These are phyloP conservation scores for Tulasnella sp. DNA, from an alignment of 768 basidiomycete species.

Conservation along the genomic window DNA sequence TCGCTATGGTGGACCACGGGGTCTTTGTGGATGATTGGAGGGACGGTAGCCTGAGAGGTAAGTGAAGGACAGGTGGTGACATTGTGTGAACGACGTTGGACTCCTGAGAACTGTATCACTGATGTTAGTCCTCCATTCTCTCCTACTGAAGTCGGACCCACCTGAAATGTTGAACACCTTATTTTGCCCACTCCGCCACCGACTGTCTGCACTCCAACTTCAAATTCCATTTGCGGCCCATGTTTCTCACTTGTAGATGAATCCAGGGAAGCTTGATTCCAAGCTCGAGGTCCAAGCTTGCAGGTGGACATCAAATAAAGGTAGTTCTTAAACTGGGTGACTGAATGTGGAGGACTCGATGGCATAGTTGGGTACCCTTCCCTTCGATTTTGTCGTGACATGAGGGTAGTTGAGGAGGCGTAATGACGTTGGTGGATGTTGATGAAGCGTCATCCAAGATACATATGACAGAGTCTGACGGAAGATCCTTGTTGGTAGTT, in stretches of 20 bases:
- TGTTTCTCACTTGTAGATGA: slow-evolving; percentile 57
- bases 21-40: slow-evolving; percentile 43
- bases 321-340: slow-evolving; percentile 59
- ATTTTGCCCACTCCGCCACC: slow-evolving; percentile 44
- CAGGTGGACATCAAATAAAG: slow-evolving; percentile 52
- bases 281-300: slow-evolving; percentile 26
- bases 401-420: no score
- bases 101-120: no score
- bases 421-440: no score
- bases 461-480: neutral
- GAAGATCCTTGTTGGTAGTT: neutral
- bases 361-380: no score
- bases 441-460: neutral
- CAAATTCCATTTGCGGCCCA: slow-evolving; percentile 63
- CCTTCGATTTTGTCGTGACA: no score
- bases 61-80: slow-evolving; percentile 51
- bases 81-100: no score
- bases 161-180: slow-evolving; percentile 73
- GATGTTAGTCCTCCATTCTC: no score
- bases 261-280: slow-evolving; percentile 61
- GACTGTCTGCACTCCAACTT: slow-evolving; percentile 59
- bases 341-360: slow-evolving; percentile 68
- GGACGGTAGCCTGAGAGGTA: slow-evolving; percentile 54
- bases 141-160: no score
- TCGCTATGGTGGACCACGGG: slow-evolving; percentile 50